phyloP scores from a whole-genome alignment of 179 eudicot species.

The Actinidia polygama region DNA sequence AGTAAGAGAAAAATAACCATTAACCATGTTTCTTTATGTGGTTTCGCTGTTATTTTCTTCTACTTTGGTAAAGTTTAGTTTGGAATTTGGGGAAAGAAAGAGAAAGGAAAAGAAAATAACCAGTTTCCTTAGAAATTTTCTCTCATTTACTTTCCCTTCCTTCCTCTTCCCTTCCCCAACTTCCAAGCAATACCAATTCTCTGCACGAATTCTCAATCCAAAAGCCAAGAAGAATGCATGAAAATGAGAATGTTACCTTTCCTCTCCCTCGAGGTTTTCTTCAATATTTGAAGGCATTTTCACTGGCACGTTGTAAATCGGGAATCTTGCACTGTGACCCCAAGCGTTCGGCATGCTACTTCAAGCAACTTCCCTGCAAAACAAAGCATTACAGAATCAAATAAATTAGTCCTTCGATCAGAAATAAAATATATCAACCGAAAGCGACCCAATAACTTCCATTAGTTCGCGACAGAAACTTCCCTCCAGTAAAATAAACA shows the following conservation, averaged over 20 bases:
- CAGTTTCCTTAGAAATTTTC: too few species aligned
- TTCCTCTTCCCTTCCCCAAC: too few species aligned
- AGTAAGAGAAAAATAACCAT: not conserved
- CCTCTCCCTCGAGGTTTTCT: slow-evolving; percentile 4
- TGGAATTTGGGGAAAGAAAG: not conserved
- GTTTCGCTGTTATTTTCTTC: not conserved
- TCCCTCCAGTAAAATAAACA: slow-evolving; percentile 19
- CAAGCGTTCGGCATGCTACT: slow-evolving; percentile 53
- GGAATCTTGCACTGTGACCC: slow-evolving; percentile 54
- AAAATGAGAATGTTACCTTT: slow-evolving; percentile 7
- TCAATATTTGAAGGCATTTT: slow-evolving; percentile 16
- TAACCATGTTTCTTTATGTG: not conserved
- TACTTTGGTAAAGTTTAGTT: not conserved
- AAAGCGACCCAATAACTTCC: slow-evolving; percentile 10
- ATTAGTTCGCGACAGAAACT: slow-evolving; percentile 13
- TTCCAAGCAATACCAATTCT: too few species aligned
- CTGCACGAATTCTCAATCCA: too few species aligned
- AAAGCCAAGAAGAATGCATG: not conserved
- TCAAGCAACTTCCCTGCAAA: slow-evolving; percentile 58
- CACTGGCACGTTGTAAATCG: slow-evolving; percentile 36
- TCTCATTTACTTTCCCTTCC: too few species aligned
- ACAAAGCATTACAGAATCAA: not conserved
- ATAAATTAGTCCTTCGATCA: not conserved
- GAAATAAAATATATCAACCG: not conserved
- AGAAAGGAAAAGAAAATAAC: too few species aligned